Base-by-base conservation (phyloP, 805 yeast species). In the Blastobotrys peoriensis region DNA sequence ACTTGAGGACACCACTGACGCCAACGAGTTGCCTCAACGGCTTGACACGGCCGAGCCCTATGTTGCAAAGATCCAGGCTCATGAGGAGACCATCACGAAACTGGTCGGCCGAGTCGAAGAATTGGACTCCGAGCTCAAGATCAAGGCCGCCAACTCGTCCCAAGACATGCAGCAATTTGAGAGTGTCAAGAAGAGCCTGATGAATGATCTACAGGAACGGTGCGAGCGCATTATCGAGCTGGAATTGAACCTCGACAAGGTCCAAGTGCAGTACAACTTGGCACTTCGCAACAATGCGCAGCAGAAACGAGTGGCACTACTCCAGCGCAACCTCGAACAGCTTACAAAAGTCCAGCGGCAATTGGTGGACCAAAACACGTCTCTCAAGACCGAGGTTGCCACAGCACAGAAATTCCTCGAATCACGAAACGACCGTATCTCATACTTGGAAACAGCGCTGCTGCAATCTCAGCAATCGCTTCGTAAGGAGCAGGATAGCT, bases 261-360 rank as follows among this genome's bases (percentile, higher is more conserved):
- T 70, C 22, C 64, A 66, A 13, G 68, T 62, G 16, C 63, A 62
- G 49, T 55, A 68, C 34, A 58, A 57, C 17, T 50, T 48, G 3
- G 54, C 59, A 8, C 47, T 63, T 15, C 50, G 57, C 21, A 55
- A 51, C 38, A 55, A 56, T 41, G 52, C 51, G 21, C 65, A 63
- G 46, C 75, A 72, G 38, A 71, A 73, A 50, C 75, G 75, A 51
- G 58, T 78, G 22, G 67, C 71, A 38, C 71, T 75, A 8, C 60
- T 83, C 43, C 86, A 81, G 53, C 69, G 71, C 39, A 71, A 86
- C 1, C 62, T 83, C 16, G 74, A 73, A 36, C 79, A 73, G 48
- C 70, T 83, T 49, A 70, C 75, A 16, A 67, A 65, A n/a, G 79
- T 80, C 45, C 70, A 83, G 44, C 70, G 70, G 41, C 84, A 82